Evolutionary conservation across 805 yeast genomes (phyloP), one percentile per base, ranked within the genome.

Genomic region (Ogataea kodamae): DNA sequence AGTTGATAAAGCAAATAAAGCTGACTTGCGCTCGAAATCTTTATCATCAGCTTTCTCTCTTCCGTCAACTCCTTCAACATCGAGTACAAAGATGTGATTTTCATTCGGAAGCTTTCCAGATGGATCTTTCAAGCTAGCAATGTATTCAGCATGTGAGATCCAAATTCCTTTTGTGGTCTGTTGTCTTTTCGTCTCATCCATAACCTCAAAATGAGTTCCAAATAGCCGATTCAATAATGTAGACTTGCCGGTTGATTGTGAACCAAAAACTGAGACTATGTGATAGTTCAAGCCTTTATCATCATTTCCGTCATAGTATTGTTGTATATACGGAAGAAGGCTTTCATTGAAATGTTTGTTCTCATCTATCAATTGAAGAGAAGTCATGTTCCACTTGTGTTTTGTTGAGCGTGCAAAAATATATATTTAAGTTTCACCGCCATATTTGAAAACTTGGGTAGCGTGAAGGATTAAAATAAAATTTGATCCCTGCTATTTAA

Each of bases 51-150:
- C 97, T 36, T 97, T 74, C 62, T 92, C 98, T 40, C 96, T 74
- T 30, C 98, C 97, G 63, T 92, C 98, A 1, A 97, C 89, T 30
- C 98, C 98, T 62, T 92, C 98, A n/a, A 92, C 97, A 55, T 92
- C 98, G 72, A 92, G 73, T 2, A 92, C 94, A 42, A 86, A 71
- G 8, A 87, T 67, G 43, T 76, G 48, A 14, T 43, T 39, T 11
- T 49, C 38, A 25, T 50, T 50, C 5, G 42, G 30, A 4, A 36
- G 32, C 3, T 20, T 27, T 3, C 47, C 48, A 5, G 30, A 21
- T 10, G 43, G 46, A 7, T 28, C 23, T 5, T 35, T 40, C 1
- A 35, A 22, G 2, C 55, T 35, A 13, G 64, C 61, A 17, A 73
- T 59, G 20, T 56, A 55, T 22, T 62, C 61, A 0, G 84, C 76